phyloP scores from a whole-genome alignment of 2,329 filamentous ascomycete genomes.

The Diaporthe helianthi region DNA sequence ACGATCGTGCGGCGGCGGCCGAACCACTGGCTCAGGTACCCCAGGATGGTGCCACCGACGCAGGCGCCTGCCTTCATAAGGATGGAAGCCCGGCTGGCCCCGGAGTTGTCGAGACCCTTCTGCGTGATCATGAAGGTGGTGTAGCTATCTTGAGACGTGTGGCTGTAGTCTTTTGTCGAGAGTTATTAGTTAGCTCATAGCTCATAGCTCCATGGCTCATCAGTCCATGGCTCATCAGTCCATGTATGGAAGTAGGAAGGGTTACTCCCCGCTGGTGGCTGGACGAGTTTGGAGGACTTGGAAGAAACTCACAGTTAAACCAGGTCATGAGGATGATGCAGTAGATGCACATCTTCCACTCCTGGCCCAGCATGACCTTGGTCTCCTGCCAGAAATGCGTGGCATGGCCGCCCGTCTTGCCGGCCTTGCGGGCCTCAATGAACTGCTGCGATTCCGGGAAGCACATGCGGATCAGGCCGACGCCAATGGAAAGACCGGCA shows the following conservation, averaged over 20 bases:
- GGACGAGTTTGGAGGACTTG: constrained; percentile 34
- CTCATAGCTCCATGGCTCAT: too few species aligned
- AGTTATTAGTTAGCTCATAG: too few species aligned
- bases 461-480: constrained; percentile 70
- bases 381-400: constrained; percentile 73
- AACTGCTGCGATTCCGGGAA: constrained; percentile 82
- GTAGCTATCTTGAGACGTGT: constrained; percentile 82
- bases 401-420: constrained; percentile 55
- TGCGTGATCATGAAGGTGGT: constrained; percentile 80
- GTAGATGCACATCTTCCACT: constrained; percentile 82
- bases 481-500: constrained; percentile 69
- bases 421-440: constrained; percentile 69
- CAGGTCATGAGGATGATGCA: constrained; percentile 81
- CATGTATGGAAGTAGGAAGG: too few species aligned
- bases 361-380: constrained; percentile 68
- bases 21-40: constrained; percentile 77
- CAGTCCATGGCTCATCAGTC: too few species aligned
- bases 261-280: too few species aligned
- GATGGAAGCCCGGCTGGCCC: constrained; percentile 77
- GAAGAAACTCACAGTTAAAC: constrained; percentile 46
- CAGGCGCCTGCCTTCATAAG: constrained; percentile 82
- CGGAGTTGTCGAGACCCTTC: constrained; percentile 70
- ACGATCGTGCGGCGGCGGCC: constrained; percentile 76
- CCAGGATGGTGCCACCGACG: constrained; percentile 75
- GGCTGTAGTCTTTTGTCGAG: constrained; percentile 73